A percentile compares a stretch with the other conserved stretches of the same genome.
Conservation (phyloP, 768 basidiomycete genomes). For the Multifurca ochricompacta region DNA sequence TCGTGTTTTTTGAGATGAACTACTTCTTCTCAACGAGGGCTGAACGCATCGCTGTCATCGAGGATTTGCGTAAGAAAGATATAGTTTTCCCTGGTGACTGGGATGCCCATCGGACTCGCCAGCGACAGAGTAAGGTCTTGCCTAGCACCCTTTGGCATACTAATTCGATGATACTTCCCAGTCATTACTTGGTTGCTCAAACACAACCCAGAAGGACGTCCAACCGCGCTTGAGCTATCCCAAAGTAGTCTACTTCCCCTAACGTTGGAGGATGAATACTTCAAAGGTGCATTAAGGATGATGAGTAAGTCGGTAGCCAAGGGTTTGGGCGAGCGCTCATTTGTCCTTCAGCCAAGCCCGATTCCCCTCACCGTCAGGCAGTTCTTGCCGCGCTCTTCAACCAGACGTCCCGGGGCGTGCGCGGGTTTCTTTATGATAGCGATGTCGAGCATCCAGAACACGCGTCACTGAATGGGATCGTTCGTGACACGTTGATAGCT, state of each 20-base stretch:
- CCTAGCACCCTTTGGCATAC: background rate
- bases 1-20: conserved; percentile 98
- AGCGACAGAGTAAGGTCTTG: conserved; percentile 56
- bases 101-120: conserved; percentile 51
- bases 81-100: conserved; percentile 75
- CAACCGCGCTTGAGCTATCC: conserved; percentile 75
- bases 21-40: conserved; percentile 72
- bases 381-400: conserved; percentile 74
- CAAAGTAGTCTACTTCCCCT: conserved; percentile 71
- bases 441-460: conserved; percentile 64
- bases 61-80: conserved; percentile 62
- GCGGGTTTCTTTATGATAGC: conserved; percentile 67
- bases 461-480: conserved; percentile 61
- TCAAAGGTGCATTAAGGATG: conserved; percentile 66
- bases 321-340: background rate
- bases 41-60: conserved; percentile 79
- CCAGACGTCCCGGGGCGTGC: conserved; percentile 54
- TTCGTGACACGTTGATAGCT: conserved; percentile 65
- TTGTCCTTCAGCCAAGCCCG: conserved; percentile 51
- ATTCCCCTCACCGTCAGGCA: conserved; percentile 73
- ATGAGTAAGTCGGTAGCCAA: conserved; percentile 46
- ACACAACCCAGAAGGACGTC: conserved; percentile 72
- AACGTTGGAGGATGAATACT: conserved; percentile 76
- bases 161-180: conserved; percentile 24
- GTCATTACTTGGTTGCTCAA: conserved; percentile 77